Evolutionary conservation across 73 alveolate genomes (phyloP).

Genomic region (Uronychia binucleata): DNA sequence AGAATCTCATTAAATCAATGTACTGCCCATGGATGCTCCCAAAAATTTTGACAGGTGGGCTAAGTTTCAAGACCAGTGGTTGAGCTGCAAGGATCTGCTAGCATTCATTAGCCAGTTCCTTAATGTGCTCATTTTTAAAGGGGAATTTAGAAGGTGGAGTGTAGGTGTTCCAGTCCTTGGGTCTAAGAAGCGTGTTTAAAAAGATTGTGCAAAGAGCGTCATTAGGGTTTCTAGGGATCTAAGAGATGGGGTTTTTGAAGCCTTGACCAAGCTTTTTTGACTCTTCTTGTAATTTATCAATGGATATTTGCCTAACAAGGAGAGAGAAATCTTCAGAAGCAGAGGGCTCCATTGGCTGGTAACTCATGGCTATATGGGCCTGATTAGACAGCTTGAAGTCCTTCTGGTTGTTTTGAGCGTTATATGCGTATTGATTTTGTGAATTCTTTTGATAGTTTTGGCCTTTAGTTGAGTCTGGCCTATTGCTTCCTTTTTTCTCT

Average conservation of each 20-base stretch:
- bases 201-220: slow-evolving; percentile 66
- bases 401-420: slow-evolving; percentile 49
- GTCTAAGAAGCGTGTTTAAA: slow-evolving; percentile 70
- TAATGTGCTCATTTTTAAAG: slow-evolving; percentile 66
- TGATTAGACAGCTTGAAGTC: slow-evolving; percentile 34
- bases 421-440: slow-evolving; percentile 48
- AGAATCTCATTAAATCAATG: slow-evolving; percentile 94
- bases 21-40: slow-evolving; percentile 97
- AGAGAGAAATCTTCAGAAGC: slow-evolving; percentile 57
- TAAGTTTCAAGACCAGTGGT: slow-evolving; percentile 68
- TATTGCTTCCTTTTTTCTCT: slow-evolving; percentile 41
- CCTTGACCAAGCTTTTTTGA: slow-evolving; percentile 79
- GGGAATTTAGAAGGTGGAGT: slow-evolving; percentile 62
- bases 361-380: slow-evolving; percentile 58
- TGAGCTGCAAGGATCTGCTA: slow-evolving; percentile 52
- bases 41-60: slow-evolving; percentile 92
- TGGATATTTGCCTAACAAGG: slow-evolving; percentile 78
- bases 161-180: slow-evolving; percentile 71
- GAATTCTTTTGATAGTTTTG: slow-evolving; percentile 46
- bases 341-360: slow-evolving; percentile 27
- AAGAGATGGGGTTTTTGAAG: slow-evolving; percentile 52
- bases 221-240: slow-evolving; percentile 71
- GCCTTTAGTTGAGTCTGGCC: slow-evolving; percentile 40
- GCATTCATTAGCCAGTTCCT: slow-evolving; percentile 66
- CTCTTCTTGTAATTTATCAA: slow-evolving; percentile 87